Percentiles rank a stretch among this genome's conserved stretches.
Evolutionary conservation across 2,329 filamentous ascomycete genomes (phyloP).

Genomic region (Stachybotrys elegans): DNA sequence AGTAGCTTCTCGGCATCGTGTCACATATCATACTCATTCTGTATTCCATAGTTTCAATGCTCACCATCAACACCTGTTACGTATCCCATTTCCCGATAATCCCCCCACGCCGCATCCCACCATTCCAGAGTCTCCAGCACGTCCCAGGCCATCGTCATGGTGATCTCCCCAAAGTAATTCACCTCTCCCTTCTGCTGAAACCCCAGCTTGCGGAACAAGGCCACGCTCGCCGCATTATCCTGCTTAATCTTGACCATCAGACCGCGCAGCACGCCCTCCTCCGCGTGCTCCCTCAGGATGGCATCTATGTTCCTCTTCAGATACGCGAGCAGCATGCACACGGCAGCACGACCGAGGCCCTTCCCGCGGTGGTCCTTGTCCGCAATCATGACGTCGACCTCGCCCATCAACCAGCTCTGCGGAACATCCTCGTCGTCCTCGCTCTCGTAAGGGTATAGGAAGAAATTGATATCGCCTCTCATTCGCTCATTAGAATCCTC

Average conservation of each 20-base stretch:
- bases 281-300: slow-evolving; percentile 47
- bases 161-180: slow-evolving; percentile 58
- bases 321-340: slow-evolving; percentile 67
- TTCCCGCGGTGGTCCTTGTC: slow-evolving; percentile 47
- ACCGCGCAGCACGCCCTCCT: slow-evolving; percentile 14
- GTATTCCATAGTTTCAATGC: no score
- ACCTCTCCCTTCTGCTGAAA: slow-evolving; percentile 46
- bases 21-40: not conserved
- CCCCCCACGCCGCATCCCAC: slow-evolving; percentile 12
- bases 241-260: slow-evolving; percentile 57
- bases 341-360: slow-evolving; percentile 61
- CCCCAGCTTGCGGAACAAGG: slow-evolving; percentile 46
- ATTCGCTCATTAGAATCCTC: slow-evolving; percentile 54
- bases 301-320: slow-evolving; percentile 45
- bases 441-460: slow-evolving; percentile 59
- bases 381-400: slow-evolving; percentile 87
- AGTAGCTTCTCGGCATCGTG: not conserved
- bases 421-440: slow-evolving; percentile 35
- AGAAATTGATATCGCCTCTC: slow-evolving; percentile 77
- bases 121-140: slow-evolving; percentile 16
- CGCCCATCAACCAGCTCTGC: slow-evolving; percentile 47
- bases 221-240: slow-evolving; percentile 45
- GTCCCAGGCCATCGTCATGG: slow-evolving; percentile 37
- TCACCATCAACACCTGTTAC: no score
- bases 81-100: slow-evolving; percentile 19